A percentile compares a stretch with the other conserved stretches of the same genome.
These are phyloP conservation scores for Emmonsia crescens DNA, from an alignment of 2,329 filamentous ascomycete genomes.

Conservation along the genomic window DNA sequence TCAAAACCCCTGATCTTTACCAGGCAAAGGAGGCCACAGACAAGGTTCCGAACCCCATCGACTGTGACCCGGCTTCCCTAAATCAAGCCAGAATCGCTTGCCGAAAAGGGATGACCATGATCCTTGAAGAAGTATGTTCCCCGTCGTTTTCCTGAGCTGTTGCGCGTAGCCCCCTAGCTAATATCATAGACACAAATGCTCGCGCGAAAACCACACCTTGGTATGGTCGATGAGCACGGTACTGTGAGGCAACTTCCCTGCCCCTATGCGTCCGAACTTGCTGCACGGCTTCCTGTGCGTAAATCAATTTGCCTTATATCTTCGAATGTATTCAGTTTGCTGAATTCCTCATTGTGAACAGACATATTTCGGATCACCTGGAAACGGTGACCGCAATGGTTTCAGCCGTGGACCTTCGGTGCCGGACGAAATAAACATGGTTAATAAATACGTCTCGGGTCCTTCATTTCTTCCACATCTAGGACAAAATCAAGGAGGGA, in stretches of 20 bases:
- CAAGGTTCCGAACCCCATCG: conserved; percentile 5
- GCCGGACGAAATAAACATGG: not conserved
- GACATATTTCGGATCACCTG: not conserved
- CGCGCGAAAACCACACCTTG: conserved; percentile 7
- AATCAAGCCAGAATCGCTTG: conserved; percentile 9
- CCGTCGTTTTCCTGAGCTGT: not conserved
- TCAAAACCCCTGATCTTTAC: conserved; percentile 7
- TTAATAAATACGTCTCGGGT: not conserved
- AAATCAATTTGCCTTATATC: too few relatives aligned
- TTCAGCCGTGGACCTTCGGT: not conserved
- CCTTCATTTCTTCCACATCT: not conserved
- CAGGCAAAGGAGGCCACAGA: conserved; percentile 1
- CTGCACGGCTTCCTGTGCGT: conserved; percentile 8
- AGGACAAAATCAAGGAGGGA: not conserved
- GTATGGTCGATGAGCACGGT: conserved; percentile 4
- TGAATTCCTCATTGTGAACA: not conserved
- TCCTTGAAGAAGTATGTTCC: conserved; percentile 9
- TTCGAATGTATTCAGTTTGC: not conserved
- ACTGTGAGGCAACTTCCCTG: conserved; percentile 7
- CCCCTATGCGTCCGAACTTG: conserved; percentile 5
- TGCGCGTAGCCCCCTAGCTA: not conserved
- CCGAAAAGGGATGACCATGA: conserved; percentile 10
- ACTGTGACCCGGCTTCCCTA: conserved; percentile 6
- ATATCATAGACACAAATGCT: conserved; percentile 10
- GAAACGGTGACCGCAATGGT: not conserved